These are phyloP conservation scores for Trichoderma koningiopsis DNA, from an alignment of 2,329 filamentous ascomycete genomes.

Conservation along the genomic window DNA sequence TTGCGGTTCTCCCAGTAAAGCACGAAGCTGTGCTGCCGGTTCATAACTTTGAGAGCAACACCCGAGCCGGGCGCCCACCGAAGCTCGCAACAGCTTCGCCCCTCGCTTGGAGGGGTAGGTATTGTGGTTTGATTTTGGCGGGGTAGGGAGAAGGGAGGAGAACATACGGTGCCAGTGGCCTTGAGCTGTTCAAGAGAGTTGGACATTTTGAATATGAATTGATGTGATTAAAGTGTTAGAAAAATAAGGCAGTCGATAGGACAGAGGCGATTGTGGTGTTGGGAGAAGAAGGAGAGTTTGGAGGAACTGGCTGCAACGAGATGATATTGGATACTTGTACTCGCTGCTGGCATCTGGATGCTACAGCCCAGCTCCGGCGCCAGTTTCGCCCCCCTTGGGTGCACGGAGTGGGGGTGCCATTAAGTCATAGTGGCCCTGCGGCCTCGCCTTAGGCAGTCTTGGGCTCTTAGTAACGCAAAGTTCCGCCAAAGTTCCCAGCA, in stretches of 20 bases:
- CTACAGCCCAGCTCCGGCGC: not conserved
- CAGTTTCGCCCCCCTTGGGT: constrained; percentile 17
- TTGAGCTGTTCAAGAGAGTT: constrained; percentile 96
- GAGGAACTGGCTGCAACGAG: not conserved
- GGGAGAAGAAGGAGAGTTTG: not conserved
- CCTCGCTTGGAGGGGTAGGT: not conserved
- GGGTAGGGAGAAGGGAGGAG: not conserved
- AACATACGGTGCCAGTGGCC: constrained; percentile 89
- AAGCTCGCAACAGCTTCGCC: constrained; percentile 5
- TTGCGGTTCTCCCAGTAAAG: not conserved
- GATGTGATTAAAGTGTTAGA: not conserved
- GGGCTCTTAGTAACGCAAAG: not conserved
- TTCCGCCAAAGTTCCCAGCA: not conserved
- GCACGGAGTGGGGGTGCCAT: constrained; percentile 25
- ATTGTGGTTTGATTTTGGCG: constrained; percentile 6
- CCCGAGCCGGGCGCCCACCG: not conserved
- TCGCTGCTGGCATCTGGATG: not conserved
- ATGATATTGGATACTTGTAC: constrained; percentile 6
- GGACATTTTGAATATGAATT: constrained; percentile 62
- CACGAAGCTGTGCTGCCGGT: not conserved
- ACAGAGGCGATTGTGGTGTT: not conserved
- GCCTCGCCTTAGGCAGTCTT: not conserved
- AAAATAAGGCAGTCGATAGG: not conserved
- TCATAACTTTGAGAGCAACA: not conserved
- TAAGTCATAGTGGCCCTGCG: constrained; percentile 25